Evolutionary conservation across 495 filamentous ascomycete species (phyloP).

Genomic region (Trichoderma reesei): DNA sequence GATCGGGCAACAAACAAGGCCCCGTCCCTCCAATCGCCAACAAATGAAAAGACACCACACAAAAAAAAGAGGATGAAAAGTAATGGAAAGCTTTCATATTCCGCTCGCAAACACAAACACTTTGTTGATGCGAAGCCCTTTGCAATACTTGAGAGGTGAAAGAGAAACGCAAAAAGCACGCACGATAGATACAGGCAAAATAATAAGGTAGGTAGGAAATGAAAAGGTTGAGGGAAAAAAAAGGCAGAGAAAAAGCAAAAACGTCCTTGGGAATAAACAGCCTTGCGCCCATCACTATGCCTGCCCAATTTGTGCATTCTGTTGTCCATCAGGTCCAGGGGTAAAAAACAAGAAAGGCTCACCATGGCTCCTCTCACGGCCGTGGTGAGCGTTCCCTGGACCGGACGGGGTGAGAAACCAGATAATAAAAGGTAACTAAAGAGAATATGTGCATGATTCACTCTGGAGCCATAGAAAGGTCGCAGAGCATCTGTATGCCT

Average conservation of each 20-base stretch:
- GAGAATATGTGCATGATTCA: background rate
- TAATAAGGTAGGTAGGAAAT: too few relatives aligned
- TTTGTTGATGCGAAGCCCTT: conserved; percentile 3
- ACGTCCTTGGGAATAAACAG: conserved; percentile 5
- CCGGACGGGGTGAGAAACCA: too few relatives aligned
- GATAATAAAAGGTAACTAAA: background rate
- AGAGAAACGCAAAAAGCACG: background rate
- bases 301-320: conserved; percentile 1
- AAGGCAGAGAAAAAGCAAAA: conserved; percentile 3
- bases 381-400: background rate
- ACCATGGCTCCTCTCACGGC: background rate
- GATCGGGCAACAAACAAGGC: too few relatives aligned
- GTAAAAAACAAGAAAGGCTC: background rate
- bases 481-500: too few relatives aligned
- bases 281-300: conserved; percentile 5
- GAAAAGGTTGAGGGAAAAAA: background rate
- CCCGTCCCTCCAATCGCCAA: too few relatives aligned
- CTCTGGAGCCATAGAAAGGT: too few relatives aligned
- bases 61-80: background rate
- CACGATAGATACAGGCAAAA: background rate
- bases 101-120: conserved; percentile 1
- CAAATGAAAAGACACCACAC: background rate
- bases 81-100: background rate
- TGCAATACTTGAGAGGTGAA: background rate
- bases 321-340: background rate